phyloP scores from a whole-genome alignment of 2,329 filamentous ascomycete genomes.

The Huntiella moniliformis region DNA sequence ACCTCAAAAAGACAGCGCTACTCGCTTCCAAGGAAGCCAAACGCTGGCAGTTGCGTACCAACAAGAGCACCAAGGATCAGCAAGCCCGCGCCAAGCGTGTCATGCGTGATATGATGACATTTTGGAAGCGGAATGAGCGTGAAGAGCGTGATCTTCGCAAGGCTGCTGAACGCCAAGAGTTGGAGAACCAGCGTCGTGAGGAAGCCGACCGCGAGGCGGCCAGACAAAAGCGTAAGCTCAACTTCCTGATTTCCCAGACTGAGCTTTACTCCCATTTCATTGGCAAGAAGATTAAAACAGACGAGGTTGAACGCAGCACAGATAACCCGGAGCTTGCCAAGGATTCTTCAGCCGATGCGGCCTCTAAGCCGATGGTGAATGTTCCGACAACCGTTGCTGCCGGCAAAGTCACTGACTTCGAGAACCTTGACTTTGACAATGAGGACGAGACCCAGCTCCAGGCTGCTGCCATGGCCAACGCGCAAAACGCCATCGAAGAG shows the following conservation, averaged over 20 bases:
- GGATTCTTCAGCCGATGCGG: slow-evolving; percentile 25
- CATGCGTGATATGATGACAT: slow-evolving; percentile 98
- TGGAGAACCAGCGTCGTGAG: slow-evolving; percentile 89
- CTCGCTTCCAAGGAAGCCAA: slow-evolving; percentile 93
- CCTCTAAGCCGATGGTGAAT: slow-evolving; percentile 29
- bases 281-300: slow-evolving; percentile 96
- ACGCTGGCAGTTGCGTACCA: slow-evolving; percentile 90
- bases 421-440: slow-evolving; percentile 87
- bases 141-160: slow-evolving; percentile 91
- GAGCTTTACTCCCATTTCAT: slow-evolving; percentile 99
- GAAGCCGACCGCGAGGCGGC: slow-evolving; percentile 96
- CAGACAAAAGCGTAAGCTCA: slow-evolving; percentile 93
- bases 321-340: slow-evolving; percentile 57
- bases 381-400: slow-evolving; percentile 32
- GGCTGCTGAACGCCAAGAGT: slow-evolving; percentile 83
- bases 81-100: slow-evolving; percentile 92
- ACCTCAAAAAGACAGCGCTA: slow-evolving; percentile 92
- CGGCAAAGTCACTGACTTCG: slow-evolving; percentile 76
- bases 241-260: slow-evolving; percentile 97
- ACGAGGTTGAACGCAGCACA: slow-evolving; percentile 79
- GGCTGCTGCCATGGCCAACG: slow-evolving; percentile 81
- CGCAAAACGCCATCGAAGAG: slow-evolving; percentile 85
- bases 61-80: slow-evolving; percentile 96
- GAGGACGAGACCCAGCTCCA: slow-evolving; percentile 72
- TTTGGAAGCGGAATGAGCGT: slow-evolving; percentile 97